phyloP scores from a whole-genome alignment of 208 protist species.

The Leishmania braziliensis region DNA sequence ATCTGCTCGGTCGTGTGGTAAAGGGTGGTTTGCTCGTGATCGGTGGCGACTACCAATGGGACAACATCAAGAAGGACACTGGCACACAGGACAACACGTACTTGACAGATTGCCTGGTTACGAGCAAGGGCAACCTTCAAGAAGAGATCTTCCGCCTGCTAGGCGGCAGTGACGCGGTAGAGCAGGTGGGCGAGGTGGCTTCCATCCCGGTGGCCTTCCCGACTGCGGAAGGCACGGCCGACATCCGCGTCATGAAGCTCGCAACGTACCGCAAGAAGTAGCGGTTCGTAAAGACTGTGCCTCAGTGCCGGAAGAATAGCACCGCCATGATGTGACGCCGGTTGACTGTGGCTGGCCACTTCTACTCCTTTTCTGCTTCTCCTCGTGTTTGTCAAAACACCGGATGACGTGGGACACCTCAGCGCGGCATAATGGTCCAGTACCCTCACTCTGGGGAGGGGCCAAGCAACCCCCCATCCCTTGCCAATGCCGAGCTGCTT shows the following conservation, averaged over 20 bases:
- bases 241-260: slow-evolving; percentile 54
- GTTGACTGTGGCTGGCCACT: not conserved
- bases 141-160: slow-evolving; percentile 69
- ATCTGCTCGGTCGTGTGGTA: slow-evolving; percentile 66
- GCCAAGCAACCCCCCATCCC: not conserved
- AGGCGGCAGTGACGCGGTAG: slow-evolving; percentile 53
- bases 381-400: not conserved
- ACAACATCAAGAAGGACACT: slow-evolving; percentile 45
- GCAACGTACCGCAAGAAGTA: slow-evolving; percentile 74
- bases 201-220: slow-evolving; percentile 72
- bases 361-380: not conserved
- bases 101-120: slow-evolving; percentile 35
- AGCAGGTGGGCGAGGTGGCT: slow-evolving; percentile 56
- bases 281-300: not conserved
- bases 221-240: slow-evolving; percentile 36
- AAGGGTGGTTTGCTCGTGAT: slow-evolving; percentile 79
- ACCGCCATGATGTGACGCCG: not conserved
- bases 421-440: not conserved
- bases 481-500: not conserved
- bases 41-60: slow-evolving; percentile 64
- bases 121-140: slow-evolving; percentile 35
- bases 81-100: slow-evolving; percentile 51
- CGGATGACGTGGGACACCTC: not conserved
- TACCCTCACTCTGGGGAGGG: not conserved
- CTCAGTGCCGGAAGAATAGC: not conserved